phyloP scores from a whole-genome alignment of 768 basidiomycete genomes.

The Serendipita sp. region DNA sequence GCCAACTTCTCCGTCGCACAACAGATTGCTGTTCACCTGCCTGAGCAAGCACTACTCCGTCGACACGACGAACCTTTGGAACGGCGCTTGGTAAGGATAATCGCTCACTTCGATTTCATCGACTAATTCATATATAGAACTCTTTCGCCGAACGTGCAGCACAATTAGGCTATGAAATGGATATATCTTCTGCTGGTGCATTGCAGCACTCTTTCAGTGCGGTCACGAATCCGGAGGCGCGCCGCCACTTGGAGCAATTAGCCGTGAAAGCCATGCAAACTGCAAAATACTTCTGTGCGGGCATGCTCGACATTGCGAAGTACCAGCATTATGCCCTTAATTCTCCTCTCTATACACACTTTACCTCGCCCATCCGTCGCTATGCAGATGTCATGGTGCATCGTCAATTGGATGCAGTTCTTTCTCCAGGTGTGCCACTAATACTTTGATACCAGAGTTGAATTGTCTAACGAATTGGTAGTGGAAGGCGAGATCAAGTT shows the following conservation, averaged over 20 bases:
- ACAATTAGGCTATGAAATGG: constrained; percentile 69
- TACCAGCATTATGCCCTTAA: constrained; percentile 88
- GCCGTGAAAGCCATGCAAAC: constrained; percentile 83
- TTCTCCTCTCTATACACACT: constrained; percentile 82
- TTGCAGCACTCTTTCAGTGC: constrained; percentile 73
- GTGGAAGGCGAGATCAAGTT: constrained; percentile 66
- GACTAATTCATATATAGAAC: constrained; percentile 27
- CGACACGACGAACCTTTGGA: constrained; percentile 89
- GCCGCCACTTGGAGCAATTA: constrained; percentile 63
- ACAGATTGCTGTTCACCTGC: constrained; percentile 81
- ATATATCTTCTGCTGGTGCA: constrained; percentile 58
- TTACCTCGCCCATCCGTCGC: constrained; percentile 82
- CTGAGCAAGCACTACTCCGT: constrained; percentile 92
- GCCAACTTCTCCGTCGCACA: constrained; percentile 83
- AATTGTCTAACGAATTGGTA: neutral
- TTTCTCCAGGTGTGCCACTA: constrained; percentile 41
- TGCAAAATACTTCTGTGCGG: constrained; percentile 96
- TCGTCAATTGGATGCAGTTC: constrained; percentile 82
- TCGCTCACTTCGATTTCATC: neutral
- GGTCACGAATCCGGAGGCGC: constrained; percentile 55
- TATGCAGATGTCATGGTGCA: constrained; percentile 92
- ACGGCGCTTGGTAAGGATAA: constrained; percentile 55
- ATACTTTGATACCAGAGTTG: neutral
- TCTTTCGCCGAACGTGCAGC: constrained; percentile 65
- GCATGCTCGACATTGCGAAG: constrained; percentile 98